These are phyloP conservation scores for Tetragonia tetragonoides DNA, from an alignment of 148 eudicot genomes.

Conservation along the genomic window DNA sequence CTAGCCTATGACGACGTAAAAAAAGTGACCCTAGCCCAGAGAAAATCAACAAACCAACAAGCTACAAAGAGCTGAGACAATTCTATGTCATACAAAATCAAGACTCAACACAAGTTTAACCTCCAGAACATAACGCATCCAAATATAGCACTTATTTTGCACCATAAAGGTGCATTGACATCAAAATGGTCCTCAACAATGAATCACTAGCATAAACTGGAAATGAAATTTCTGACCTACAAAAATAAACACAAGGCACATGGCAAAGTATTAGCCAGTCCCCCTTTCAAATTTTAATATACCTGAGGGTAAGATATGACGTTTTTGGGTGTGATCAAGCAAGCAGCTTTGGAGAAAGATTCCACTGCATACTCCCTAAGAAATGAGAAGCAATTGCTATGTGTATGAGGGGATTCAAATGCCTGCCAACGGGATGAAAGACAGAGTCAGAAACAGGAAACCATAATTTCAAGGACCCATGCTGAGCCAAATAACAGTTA, in stretches of 20 bases:
- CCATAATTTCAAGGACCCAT: neutral
- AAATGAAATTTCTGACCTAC: neutral
- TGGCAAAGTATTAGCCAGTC: neutral
- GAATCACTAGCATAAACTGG: neutral
- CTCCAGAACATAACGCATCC: neutral
- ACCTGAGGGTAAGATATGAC: constrained; percentile 98
- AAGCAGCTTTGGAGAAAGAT: constrained; percentile 78
- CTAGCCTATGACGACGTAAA: too few relatives aligned
- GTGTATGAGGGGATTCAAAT: constrained; percentile 97
- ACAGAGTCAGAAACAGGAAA: neutral
- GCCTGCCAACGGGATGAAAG: constrained; percentile 50
- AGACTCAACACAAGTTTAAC: neutral
- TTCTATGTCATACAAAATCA: too few relatives aligned
- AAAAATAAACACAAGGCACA: neutral
- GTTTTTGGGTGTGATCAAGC: constrained; percentile 78
- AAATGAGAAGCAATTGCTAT: constrained; percentile 71
- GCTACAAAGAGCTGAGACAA: too few relatives aligned
- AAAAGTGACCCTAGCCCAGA: too few relatives aligned
- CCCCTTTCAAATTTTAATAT: neutral
- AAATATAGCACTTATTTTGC: neutral
- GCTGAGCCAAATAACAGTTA: neutral
- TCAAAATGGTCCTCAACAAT: neutral
- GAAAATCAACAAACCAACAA: too few relatives aligned
- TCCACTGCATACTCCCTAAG: constrained; percentile 90
- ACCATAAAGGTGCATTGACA: neutral